Conservation (phyloP, 306 rosid genomes). For the Vigna angularis region DNA sequence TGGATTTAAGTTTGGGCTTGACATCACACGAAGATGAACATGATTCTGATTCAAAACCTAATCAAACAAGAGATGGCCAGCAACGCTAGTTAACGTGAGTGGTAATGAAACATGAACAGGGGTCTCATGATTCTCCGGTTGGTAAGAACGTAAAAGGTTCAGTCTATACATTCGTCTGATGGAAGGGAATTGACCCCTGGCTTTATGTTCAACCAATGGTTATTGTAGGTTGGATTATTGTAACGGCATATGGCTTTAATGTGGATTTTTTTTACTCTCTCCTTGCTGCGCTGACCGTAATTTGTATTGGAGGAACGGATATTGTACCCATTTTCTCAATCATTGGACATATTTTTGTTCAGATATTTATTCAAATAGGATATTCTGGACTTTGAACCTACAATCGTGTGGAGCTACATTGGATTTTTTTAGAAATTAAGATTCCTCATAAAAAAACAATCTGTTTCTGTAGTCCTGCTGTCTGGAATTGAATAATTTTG, state of each 20-base stretch:
- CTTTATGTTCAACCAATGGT: slow-evolving; percentile 41
- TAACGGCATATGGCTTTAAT: slow-evolving; percentile 46
- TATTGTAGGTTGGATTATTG: slow-evolving; percentile 43
- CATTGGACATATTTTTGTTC: slow-evolving; percentile 42
- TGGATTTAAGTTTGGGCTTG: slow-evolving; percentile 92
- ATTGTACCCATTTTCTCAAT: slow-evolving; percentile 42
- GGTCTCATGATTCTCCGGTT: slow-evolving; percentile 42
- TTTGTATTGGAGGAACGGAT: slow-evolving; percentile 44
- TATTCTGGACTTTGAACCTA: slow-evolving; percentile 42
- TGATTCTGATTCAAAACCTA: slow-evolving; percentile 62
- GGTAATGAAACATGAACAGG: slow-evolving; percentile 28
- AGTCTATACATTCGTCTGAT: slow-evolving; percentile 34
- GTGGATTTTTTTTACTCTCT: slow-evolving; percentile 43
- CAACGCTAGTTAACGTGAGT: slow-evolving; percentile 33
- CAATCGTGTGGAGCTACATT: slow-evolving; percentile 24
- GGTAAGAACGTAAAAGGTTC: slow-evolving; percentile 40
- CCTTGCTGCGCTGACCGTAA: slow-evolving; percentile 49
- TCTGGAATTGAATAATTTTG: neutral
- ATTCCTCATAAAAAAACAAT: slow-evolving; percentile 3
- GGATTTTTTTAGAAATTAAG: slow-evolving; percentile 7
- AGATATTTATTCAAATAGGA: slow-evolving; percentile 46
- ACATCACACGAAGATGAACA: slow-evolving; percentile 69
- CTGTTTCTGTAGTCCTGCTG: slow-evolving; percentile 6
- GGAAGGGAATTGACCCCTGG: slow-evolving; percentile 42
- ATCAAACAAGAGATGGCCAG: slow-evolving; percentile 62